A percentile compares a stretch with the other conserved stretches of the same genome.
These are phyloP conservation scores for Ustilago shanxiensis DNA, from an alignment of 1,284 basidiomycete species.

Conservation along the genomic window DNA sequence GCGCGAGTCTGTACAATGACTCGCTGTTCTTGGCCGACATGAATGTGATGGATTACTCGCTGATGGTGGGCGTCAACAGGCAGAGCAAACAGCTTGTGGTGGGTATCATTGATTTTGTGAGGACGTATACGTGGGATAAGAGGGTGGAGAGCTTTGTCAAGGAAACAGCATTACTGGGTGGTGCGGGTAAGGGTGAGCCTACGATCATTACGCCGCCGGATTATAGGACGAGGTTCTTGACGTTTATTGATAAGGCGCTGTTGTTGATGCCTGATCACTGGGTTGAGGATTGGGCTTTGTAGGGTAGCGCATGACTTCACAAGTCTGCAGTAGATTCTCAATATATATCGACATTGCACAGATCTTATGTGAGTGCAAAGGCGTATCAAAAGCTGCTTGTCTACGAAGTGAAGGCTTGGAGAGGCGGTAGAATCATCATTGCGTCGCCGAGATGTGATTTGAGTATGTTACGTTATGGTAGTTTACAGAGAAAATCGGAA, in stretches of 20 bases:
- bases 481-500: too few relatives aligned
- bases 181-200: constrained; percentile 71
- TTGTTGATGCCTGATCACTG: constrained; percentile 65
- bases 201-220: constrained; percentile 68
- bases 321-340: too few relatives aligned
- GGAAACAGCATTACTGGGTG: constrained; percentile 87
- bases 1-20: constrained; percentile 92
- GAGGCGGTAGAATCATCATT: too few relatives aligned
- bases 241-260: constrained; percentile 65
- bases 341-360: not conserved
- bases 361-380: not conserved
- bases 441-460: too few relatives aligned
- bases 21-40: constrained; percentile 86
- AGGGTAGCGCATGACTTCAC: not conserved
- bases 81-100: constrained; percentile 75
- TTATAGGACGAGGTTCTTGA: constrained; percentile 66
- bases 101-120: constrained; percentile 96
- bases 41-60: constrained; percentile 96
- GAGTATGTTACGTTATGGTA: too few relatives aligned
- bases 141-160: constrained; percentile 98
- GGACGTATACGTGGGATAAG: constrained; percentile 98
- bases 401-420: too few relatives aligned
- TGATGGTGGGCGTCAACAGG: constrained; percentile 84
- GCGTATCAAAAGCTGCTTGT: not conserved
- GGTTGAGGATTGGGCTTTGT: constrained; percentile 59